These are phyloP conservation scores for Pichia sp. DNA, from an alignment of 1,139 yeast species.

Conservation along the genomic window DNA sequence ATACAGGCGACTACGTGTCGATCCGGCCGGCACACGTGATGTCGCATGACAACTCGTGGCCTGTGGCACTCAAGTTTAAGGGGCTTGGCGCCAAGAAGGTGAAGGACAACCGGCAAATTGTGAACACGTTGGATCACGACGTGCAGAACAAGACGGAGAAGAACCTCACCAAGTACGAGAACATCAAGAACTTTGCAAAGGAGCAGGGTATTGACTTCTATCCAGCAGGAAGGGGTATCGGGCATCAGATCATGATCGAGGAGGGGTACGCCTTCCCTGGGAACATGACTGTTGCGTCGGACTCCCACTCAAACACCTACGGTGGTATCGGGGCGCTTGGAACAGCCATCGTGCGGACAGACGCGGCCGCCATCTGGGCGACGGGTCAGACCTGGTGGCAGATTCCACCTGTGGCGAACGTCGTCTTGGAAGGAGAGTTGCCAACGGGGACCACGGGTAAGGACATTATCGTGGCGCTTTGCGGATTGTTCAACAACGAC, in stretches of 20 bases:
- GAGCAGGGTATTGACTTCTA: constrained; percentile 95
- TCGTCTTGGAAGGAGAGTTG: constrained; percentile 74
- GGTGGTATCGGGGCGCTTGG: constrained; percentile 97
- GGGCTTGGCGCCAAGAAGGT: constrained; percentile 87
- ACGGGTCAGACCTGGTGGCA: constrained; percentile 99
- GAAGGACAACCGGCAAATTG: constrained; percentile 83
- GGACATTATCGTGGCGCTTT: constrained; percentile 92
- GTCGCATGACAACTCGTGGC: constrained; percentile 99
- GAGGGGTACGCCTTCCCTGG: constrained; percentile 98
- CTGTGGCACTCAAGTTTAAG: constrained; percentile 94
- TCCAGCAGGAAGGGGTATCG: constrained; percentile 98
- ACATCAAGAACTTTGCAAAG: constrained; percentile 83
- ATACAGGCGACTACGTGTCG: constrained; percentile 90
- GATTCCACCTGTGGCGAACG: constrained; percentile 97
- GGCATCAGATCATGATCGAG: constrained; percentile 98
- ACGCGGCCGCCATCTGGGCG: constrained; percentile 99
- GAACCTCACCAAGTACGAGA: constrained; percentile 79
- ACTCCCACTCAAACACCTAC: constrained; percentile 94
- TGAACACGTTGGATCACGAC: constrained; percentile 94
- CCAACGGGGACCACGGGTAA: constrained; percentile 92
- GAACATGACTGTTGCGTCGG: constrained; percentile 92
- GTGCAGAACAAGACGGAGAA: constrained; percentile 89
- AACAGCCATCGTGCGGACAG: constrained; percentile 96
- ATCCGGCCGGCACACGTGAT: constrained; percentile 95
- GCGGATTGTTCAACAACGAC: constrained; percentile 93